Conservation (phyloP, 169 alveolate species). For the Blepharisma undulans region DNA sequence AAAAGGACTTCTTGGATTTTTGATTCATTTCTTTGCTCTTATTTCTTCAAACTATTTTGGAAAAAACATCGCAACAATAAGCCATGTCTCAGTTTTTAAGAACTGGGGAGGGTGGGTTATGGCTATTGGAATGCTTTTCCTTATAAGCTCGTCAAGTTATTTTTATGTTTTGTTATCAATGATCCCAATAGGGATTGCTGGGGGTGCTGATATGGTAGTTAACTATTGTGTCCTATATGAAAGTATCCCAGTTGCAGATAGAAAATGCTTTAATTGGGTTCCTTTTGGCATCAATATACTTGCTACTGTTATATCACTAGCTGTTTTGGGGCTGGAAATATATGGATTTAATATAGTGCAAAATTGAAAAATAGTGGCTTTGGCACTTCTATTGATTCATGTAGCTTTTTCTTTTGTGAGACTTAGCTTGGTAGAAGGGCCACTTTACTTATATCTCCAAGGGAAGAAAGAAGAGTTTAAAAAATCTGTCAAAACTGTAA, state of each 20-base stretch:
- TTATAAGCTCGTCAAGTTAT: neutral
- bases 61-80: neutral
- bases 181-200: neutral
- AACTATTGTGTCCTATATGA: neutral
- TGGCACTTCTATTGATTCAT: too few species aligned
- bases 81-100: neutral
- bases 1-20: neutral
- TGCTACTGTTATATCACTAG: neutral
- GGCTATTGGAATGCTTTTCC: neutral
- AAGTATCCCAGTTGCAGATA: neutral
- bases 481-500: neutral
- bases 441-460: neutral
- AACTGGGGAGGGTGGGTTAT: neutral
- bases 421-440: neutral
- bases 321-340: too few species aligned
- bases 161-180: neutral
- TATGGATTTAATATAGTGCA: too few species aligned
- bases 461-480: neutral
- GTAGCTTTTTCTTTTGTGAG: neutral
- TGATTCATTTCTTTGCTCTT: neutral
- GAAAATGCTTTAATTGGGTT: neutral
- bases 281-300: neutral
- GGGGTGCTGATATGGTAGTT: neutral
- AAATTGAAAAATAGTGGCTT: too few species aligned
- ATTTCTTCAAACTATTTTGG: neutral